Base-by-base conservation (phyloP, 768 basidiomycete species). In the Rhodotorula taiwanensis region DNA sequence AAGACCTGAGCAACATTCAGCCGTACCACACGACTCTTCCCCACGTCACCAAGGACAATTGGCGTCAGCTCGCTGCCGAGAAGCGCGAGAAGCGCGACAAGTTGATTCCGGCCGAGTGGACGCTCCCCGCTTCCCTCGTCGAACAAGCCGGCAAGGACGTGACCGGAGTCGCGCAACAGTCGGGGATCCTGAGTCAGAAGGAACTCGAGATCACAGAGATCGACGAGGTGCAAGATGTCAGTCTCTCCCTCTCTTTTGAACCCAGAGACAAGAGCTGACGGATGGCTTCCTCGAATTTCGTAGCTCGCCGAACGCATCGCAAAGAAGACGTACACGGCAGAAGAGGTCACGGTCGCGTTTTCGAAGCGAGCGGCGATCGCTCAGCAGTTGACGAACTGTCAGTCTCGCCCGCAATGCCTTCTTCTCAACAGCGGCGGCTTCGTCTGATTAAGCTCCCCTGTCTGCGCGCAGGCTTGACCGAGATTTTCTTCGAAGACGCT, bases 401-500 rank as follows among this genome's bases (percentile, higher is more conserved):
- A 27, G 53, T 23, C 21, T 43, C 20, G 42, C 9, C 42, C 42
- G 42, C 25, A 27, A n/a, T n/a, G n/a, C n/a, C n/a, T n/a, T n/a
- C n/a, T n/a, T n/a, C n/a, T n/a, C n/a, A n/a, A n/a, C n/a, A n/a
- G n/a, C n/a, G n/a, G n/a, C n/a, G n/a, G n/a, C n/a, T n/a, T n/a
- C n/a, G n/a, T n/a, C n/a, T n/a, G n/a, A n/a, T n/a, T n/a, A n/a
- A 14, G 11, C 15, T 4, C 4, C 9, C 11, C 3, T 15, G 9
- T 7, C 23, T 16, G 16, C n/a, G 9, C 36, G n/a, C 39, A 55
- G 43, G 54, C 44, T 16, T 55, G 4, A 55, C 54, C 43, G 53
- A 55, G 42, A 44, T 55, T 42, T 55, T 55, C 53, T 80, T 88
- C 55, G 85, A 89, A 28, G 79, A 80, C 8, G 89, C 86, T 1